phyloP scores from a whole-genome alignment of 1,284 basidiomycete genomes.

The Cutaneotrichosporon arboriforme region DNA sequence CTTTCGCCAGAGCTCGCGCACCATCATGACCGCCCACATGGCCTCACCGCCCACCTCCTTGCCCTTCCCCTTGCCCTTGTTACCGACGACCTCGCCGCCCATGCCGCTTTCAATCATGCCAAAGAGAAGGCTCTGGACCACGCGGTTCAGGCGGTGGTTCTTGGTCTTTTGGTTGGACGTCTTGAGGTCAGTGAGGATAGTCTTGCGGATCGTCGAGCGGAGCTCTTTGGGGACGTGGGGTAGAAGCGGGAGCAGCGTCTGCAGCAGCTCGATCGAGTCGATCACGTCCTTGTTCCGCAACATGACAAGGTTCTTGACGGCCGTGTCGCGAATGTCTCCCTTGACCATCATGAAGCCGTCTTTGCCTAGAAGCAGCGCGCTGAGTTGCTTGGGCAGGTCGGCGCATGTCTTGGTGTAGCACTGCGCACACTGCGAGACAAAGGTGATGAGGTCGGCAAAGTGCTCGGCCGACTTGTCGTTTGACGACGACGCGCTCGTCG shows the following conservation, averaged over 20 bases:
- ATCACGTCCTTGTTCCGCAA: slow-evolving; percentile 90
- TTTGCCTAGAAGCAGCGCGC: slow-evolving; percentile 60
- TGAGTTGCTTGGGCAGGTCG: slow-evolving; percentile 72
- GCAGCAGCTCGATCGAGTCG: slow-evolving; percentile 85
- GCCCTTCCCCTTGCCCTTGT: slow-evolving; percentile 58
- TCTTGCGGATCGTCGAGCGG: slow-evolving; percentile 81
- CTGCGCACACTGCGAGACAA: slow-evolving; percentile 66
- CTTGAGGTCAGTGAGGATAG: slow-evolving; percentile 91
- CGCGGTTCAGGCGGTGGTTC: slow-evolving; percentile 93
- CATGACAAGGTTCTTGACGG: slow-evolving; percentile 86
- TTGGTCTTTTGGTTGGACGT: slow-evolving; percentile 83
- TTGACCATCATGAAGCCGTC: slow-evolving; percentile 31
- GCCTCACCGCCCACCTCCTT: slow-evolving; percentile 69
- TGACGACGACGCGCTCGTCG: slow-evolving; percentile 22
- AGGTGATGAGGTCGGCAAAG: slow-evolving; percentile 78
- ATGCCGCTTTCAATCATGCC: slow-evolving; percentile 90
- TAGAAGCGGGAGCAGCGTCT: slow-evolving; percentile 86
- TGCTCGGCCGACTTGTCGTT: slow-evolving; percentile 65
- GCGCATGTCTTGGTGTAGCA: slow-evolving; percentile 84
- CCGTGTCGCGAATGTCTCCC: slow-evolving; percentile 63
- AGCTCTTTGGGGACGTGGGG: slow-evolving; percentile 84
- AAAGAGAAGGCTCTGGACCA: slow-evolving; percentile 94
- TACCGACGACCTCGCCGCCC: slow-evolving; percentile 68
- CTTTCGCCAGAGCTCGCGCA: slow-evolving; percentile 92
- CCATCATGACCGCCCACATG: slow-evolving; percentile 94